Base-by-base conservation (phyloP, 2,329 filamentous ascomycete genomes). In the Tolypocladium tundrense region DNA sequence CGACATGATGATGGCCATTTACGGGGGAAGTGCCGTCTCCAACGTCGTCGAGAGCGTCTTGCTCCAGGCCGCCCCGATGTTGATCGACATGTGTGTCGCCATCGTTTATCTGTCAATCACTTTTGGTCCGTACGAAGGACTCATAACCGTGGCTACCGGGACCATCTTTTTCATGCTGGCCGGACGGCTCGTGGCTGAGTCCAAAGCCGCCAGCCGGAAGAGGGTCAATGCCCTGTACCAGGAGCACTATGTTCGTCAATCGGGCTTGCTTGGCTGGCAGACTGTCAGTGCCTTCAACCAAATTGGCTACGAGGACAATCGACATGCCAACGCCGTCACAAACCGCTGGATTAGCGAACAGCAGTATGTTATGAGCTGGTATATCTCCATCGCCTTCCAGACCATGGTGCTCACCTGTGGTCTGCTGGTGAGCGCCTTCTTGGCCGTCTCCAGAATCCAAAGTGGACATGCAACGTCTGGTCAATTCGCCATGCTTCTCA, bases 401-500 rank as follows among this genome's bases (percentile, higher is more conserved):
- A 82, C 81, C 54, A 67, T 89, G 42, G 80, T 90, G 37, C 77
- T 90, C n/a, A 83, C 86, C 0, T 84, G 80, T 60, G 88, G 88
- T 58, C 81, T 91, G 45, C 77, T 88, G 16, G 87, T 86, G 4
- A 82, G 82, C 41, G 77, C 81, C 2, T 82, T 83, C 63, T 64
- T 85, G 45, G 81, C 81, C 2, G 80, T 85, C 0, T 88, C 85
- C 67, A 86, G 88, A 61, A 85, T 91, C 57, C 85, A 79, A 2
- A 78, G 77, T n/a, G 80, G 79, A 1, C 71, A 79, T 56, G 80
- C 82, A 5, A 82, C 81, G 6, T 76, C 87, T 13, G 87, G 87
- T 57, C 79, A 87, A 62, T 90, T 91, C 63, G 84, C 88, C 57
- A 83, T 86, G 72, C 75, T 91, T 19, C 73, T 90, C 60, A 87